Evolutionary conservation across 1,284 basidiomycete genomes (phyloP), one percentile per base, ranked within the genome.

Genomic region (Bondarzewia mesenterica): DNA sequence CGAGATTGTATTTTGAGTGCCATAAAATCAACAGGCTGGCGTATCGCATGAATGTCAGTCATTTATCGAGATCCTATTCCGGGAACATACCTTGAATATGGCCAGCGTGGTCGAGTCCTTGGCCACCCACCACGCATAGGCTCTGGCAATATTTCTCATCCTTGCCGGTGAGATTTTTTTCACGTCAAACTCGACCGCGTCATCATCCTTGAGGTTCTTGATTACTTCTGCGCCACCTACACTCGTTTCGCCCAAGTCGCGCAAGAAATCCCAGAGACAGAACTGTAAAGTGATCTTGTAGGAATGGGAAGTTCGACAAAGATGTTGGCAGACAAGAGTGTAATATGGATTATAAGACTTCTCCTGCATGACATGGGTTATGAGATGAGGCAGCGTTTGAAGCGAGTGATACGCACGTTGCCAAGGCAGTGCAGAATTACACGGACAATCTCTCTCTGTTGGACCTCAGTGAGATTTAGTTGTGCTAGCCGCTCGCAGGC

Each of bases 341-440:
- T 99, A 99, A 70, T 93, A 99, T 0, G 96, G 95, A 60, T 99
- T 99, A 70, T 96, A 98, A 1, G 75, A 66, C 61, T 85, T 86
- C 66, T 97, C 95, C 90, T 94, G 59, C 20, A 49, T 18, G 37
- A 48, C 25, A 40, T 20, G 29, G 50, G n/a, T 35, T 18, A 42
- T n/a, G n/a, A n/a, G n/a, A n/a, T 20, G 36, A 22, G 38, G 20
- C 37, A 32, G n/a, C 22, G 8, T 35, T 21, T 39, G 40, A 18
- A 21, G 20, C 6, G 37, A 14, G 29, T 14, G 26, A 16, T 42
- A 65, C 80, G 57, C 57, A 93, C 92, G 64, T 93, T 89, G 20
- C 91, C 92, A 53, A 89, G 89, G 62, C 96, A 98, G 63, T 97
- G 95, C 42, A 99, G 66, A 3, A 94, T 68, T 7, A 99, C 94